Evolutionary conservation across 805 yeast species (phyloP).

Genomic region (Komagataella kurtzmanii): DNA sequence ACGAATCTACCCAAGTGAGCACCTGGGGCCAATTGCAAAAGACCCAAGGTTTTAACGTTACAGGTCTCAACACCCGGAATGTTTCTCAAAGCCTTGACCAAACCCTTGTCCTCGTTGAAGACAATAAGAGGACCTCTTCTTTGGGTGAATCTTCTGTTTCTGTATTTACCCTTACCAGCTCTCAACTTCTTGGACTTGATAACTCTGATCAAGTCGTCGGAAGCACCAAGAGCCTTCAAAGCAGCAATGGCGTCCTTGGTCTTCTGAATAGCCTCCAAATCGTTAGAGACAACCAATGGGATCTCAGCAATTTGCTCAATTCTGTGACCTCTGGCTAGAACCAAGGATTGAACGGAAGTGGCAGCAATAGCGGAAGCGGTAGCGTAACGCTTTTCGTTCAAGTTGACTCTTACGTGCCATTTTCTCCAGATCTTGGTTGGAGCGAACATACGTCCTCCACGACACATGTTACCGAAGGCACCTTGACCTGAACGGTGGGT

Average conservation of each 20-base stretch:
- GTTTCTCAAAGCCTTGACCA: constrained; percentile 98
- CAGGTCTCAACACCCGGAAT: constrained; percentile 99
- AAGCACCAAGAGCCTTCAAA: constrained; percentile 97
- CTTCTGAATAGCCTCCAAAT: constrained; percentile 84
- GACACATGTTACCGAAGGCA: constrained; percentile 99
- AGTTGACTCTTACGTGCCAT: constrained; percentile 99
- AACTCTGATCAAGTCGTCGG: constrained; percentile 95
- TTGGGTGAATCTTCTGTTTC: constrained; percentile 99
- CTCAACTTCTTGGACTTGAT: constrained; percentile 97
- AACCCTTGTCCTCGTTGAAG: constrained; percentile 95
- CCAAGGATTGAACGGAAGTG: constrained; percentile 94
- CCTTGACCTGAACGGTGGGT: constrained; percentile 99
- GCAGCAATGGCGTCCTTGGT: constrained; percentile 98
- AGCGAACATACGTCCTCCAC: constrained; percentile 99
- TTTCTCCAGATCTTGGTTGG: constrained; percentile 99
- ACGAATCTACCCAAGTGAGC: constrained; percentile 99
- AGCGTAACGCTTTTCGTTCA: constrained; percentile 99
- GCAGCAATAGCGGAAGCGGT: constrained; percentile 99
- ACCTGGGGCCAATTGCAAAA: constrained; percentile 99
- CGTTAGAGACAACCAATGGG: constrained; percentile 93
- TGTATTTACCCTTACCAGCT: constrained; percentile 99
- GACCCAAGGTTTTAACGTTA: constrained; percentile 81
- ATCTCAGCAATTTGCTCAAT: constrained; percentile 96
- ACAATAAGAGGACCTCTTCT: constrained; percentile 99
- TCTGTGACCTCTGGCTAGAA: constrained; percentile 99